Percentiles rank a stretch among this genome's conserved stretches.
phyloP scores from a whole-genome alignment of 768 basidiomycete species.

The Boletus rubroflammeus region DNA sequence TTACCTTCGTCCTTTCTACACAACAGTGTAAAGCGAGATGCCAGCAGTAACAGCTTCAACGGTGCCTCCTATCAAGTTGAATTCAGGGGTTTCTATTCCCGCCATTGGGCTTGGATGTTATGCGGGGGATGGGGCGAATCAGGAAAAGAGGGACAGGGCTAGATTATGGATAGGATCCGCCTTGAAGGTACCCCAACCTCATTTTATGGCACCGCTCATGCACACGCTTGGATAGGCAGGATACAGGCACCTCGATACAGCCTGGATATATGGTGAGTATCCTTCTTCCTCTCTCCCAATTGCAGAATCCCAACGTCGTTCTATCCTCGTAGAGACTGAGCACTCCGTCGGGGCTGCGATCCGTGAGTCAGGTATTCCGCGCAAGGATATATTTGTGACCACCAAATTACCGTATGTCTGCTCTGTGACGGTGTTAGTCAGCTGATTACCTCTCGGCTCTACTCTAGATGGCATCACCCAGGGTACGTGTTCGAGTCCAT shows the following conservation, averaged over 20 bases:
- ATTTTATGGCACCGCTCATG: neutral
- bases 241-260: neutral
- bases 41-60: neutral
- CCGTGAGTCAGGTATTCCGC: neutral
- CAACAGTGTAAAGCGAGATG: neutral
- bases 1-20: neutral
- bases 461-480: neutral
- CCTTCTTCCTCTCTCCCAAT: neutral
- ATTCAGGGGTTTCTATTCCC: neutral
- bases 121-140: neutral
- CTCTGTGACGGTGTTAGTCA: neutral
- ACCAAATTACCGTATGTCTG: neutral
- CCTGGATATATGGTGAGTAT: neutral
- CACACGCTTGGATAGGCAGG: neutral
- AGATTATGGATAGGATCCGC: neutral
- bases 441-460: neutral
- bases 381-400: neutral
- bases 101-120: neutral
- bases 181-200: neutral
- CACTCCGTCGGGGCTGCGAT: neutral
- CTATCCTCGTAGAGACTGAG: neutral
- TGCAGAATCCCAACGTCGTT: neutral
- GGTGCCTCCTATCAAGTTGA: neutral
- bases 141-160: neutral
- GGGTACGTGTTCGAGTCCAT: neutral